Base-by-base conservation (phyloP, 2,329 filamentous ascomycete genomes). In the Fusarium equiseti region DNA sequence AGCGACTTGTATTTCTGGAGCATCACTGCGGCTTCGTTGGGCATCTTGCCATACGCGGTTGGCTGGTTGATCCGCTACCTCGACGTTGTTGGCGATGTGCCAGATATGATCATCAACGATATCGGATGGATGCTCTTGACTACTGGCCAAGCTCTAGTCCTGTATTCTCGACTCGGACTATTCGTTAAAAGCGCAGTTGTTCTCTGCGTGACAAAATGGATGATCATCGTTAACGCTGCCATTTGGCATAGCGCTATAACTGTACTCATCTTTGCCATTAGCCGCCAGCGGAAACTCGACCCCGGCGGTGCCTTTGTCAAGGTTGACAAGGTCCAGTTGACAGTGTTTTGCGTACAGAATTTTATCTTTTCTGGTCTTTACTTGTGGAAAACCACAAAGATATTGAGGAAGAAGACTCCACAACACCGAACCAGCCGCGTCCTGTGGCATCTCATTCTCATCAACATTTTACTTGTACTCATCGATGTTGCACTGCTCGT, bases 381-480 rank as follows among this genome's bases (percentile, higher is more conserved):
- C 22, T 32, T 72, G 7, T 66, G 70, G 67, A 71, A 71, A 31
- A 56, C 63, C 5, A 42, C 50, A 5, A 51, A 65, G 12, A 66
- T 72, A 15, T 54, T 72, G 31, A 64, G 42, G 31, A 67, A 32
- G 29, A 62, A 56, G 31, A 44, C 32, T 15, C 29, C 62, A 3
- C 29, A 72, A 42, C 44, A 57, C 4, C 53, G 52, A 22, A 74
- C 63, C 18, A 56, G 55, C 26, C 62, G 58, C 18, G 61, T 71
- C 26, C 58, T 74, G n/a, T 66, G 64, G 58, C 70, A 71, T 22
- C 64, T 74, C 1, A 56, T 63, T 18, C 74, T 77, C 8, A 80
- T 83, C 22, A 85, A 86, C 61, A 63, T 83, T 15, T 38, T 81
- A 8, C 80, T 85, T 35, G 76, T 86, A 13, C 29, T 80, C 3